Conservation (phyloP, 768 basidiomycete genomes). For the Suillus subluteus region DNA sequence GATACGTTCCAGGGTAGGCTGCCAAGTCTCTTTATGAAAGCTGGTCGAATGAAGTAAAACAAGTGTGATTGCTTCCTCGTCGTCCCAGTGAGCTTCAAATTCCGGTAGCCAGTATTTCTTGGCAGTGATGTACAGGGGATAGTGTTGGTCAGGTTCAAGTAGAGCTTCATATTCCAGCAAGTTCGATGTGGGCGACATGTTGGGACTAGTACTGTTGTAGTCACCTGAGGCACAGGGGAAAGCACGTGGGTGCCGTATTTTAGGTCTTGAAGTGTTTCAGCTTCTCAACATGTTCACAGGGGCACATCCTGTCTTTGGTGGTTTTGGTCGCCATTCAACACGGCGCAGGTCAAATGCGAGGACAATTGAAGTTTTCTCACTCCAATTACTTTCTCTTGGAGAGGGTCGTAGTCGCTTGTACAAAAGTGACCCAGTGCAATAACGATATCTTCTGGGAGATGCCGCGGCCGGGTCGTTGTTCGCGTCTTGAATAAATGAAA, state of each 20-base stretch:
- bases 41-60: conserved; percentile 71
- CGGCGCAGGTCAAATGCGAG: background rate
- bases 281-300: conserved; percentile 6
- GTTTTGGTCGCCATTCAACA: background rate
- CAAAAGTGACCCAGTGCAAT: background rate
- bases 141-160: conserved; percentile 43
- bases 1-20: conserved; percentile 56
- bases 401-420: background rate
- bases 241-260: conserved; percentile 2
- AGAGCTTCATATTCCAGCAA: conserved; percentile 32
- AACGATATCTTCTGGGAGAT: background rate
- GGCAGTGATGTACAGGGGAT: conserved; percentile 55
- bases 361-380: background rate
- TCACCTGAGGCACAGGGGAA: background rate
- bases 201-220: background rate
- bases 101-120: conserved; percentile 58
- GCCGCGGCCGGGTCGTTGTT: background rate
- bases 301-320: background rate
- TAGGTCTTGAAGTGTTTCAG: background rate
- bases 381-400: background rate
- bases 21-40: conserved; percentile 79
- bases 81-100: conserved; percentile 37
- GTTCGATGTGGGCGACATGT: background rate
- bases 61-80: conserved; percentile 55
- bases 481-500: background rate